These are phyloP conservation scores for Trametes punicea DNA, from an alignment of 768 basidiomycete genomes.

Conservation along the genomic window DNA sequence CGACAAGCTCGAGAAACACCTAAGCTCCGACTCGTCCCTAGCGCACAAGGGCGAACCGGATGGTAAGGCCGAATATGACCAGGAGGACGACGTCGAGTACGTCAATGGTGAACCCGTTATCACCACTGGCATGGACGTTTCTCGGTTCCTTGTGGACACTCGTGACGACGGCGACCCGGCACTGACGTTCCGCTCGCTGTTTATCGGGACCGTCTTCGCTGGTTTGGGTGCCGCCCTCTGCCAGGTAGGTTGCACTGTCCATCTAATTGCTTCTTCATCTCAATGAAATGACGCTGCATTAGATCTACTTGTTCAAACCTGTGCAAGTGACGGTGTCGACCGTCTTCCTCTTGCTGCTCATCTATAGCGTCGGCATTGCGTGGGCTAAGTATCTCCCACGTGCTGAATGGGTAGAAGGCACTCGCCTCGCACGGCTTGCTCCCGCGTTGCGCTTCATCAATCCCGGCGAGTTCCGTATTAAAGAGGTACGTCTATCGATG, in stretches of 20 bases:
- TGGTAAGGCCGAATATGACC: background rate
- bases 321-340: slow-evolving; percentile 48
- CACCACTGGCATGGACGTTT: slow-evolving; percentile 44
- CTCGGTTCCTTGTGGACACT: slow-evolving; percentile 50
- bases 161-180: slow-evolving; percentile 57
- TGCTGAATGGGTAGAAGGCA: slow-evolving; percentile 41
- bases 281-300: no score
- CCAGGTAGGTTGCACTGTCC: slow-evolving; percentile 38
- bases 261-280: background rate
- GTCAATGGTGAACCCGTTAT: slow-evolving; percentile 32
- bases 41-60: background rate
- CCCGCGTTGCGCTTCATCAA: slow-evolving; percentile 48
- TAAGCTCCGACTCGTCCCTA: slow-evolving; percentile 13
- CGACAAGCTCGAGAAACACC: slow-evolving; percentile 8
- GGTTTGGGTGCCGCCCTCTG: slow-evolving; percentile 55
- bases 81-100: slow-evolving; percentile 16
- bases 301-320: slow-evolving; percentile 64
- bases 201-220: slow-evolving; percentile 55
- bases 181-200: slow-evolving; percentile 52
- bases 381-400: slow-evolving; percentile 50
- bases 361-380: slow-evolving; percentile 46
- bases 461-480: slow-evolving; percentile 53
- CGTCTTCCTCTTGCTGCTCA: slow-evolving; percentile 54
- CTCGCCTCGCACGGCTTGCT: slow-evolving; percentile 39
- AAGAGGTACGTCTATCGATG: slow-evolving; percentile 43